phyloP scores from a whole-genome alignment of 2,329 filamentous ascomycete species.

The Aspergillus ustus region DNA sequence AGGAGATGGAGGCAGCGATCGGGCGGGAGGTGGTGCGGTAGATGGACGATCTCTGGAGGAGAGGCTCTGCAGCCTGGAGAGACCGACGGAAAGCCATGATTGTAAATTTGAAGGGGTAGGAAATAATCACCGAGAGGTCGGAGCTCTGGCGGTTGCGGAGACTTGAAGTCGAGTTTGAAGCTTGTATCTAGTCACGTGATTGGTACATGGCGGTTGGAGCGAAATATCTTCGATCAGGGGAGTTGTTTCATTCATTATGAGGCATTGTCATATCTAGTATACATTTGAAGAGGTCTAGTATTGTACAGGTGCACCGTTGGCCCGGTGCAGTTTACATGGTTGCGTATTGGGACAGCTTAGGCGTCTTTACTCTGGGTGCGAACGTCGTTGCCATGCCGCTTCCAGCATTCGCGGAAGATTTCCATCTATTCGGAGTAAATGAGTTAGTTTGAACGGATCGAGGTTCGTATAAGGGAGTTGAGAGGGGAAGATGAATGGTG shows the following conservation, averaged over 20 bases:
- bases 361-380: slow-evolving; percentile 78
- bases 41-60: slow-evolving; percentile 20
- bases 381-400: slow-evolving; percentile 81
- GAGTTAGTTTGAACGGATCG: not conserved
- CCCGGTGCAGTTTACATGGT: not conserved
- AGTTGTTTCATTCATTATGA: not conserved
- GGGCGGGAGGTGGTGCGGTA: not conserved
- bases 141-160: not conserved
- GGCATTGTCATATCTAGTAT: slow-evolving; percentile 6
- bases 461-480: not conserved
- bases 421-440: slow-evolving; percentile 70
- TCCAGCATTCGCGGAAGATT: slow-evolving; percentile 88
- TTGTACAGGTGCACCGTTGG: slow-evolving; percentile 13
- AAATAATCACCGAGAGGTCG: not conserved
- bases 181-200: slow-evolving; percentile 33
- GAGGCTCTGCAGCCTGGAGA: slow-evolving; percentile 25
- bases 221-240: not conserved
- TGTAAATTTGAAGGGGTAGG: not conserved
- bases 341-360: slow-evolving; percentile 28
- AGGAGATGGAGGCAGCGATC: not conserved
- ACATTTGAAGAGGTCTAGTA: slow-evolving; percentile 14
- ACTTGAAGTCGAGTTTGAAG: slow-evolving; percentile 18
- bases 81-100: slow-evolving; percentile 32
- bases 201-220: not conserved
- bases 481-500: not conserved